Base-by-base conservation (phyloP, 805 yeast genomes). In the Candida koratica region DNA sequence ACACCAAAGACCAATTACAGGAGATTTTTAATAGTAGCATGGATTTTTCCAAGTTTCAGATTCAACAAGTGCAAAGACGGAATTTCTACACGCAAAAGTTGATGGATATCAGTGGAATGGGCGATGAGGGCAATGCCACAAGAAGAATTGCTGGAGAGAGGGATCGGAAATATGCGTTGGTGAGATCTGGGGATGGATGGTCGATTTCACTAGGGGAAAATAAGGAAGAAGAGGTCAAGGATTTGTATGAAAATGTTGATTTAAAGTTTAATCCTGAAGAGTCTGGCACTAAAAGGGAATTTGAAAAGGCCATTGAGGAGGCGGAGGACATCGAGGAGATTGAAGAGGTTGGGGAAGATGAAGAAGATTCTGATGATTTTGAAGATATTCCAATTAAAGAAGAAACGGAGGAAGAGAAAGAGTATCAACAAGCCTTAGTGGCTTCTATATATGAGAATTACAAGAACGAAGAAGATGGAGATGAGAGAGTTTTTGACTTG, bases 11-110 rank as follows among this genome's bases (percentile, higher is more conserved):
- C n/a, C 97, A 93, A 51, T 65, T 93, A 23, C 84, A 85, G 45
- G 64, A 74, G 4, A 62, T 87, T 37, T 93, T 90, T 49, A 95
- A 96, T 0, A 71, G 84, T 49, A 77, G 89, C 36, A 71, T 85
- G 76, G 96, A 88, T 42, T 93, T 93, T 51, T 88, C 97, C 12
- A 81, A 75, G 48, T 93, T 93, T 56, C 99, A 93, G 56, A 85
- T 93, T 42, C 79, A 84, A 48, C 84, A 90, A 75, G 97, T 93
- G 1, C 84, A 86, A 47, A 87, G 87, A 55, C 71, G 99, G 43
- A 93, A 93, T 56, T 88, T 76, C 53, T 79, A 83, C 46, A 90
- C 98, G 0, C 97, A 93, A 58, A 73, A 77, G 45, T 65, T 93
- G 25, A 81, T 93, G 85, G 80, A 79, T 44, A 77, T 83, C 1